Evolutionary conservation across 1,139 yeast species (phyloP).

Genomic region (Arxiozyma slooffiae): DNA sequence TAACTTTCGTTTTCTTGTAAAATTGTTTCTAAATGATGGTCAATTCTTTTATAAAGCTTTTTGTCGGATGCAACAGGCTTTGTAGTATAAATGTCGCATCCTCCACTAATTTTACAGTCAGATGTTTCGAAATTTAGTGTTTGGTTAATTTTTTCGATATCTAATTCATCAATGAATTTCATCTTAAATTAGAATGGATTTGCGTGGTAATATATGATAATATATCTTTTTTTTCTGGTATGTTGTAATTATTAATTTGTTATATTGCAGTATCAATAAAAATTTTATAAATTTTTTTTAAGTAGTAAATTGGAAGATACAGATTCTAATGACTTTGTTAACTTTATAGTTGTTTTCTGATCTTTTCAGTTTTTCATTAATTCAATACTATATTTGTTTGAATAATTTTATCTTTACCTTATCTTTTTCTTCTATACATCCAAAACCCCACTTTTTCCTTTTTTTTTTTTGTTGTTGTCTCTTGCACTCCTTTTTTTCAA

Average conservation of each 20-base stretch:
- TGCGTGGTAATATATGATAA: neutral
- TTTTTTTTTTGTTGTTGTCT: too few relatives aligned
- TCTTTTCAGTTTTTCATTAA: too few relatives aligned
- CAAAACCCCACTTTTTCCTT: neutral
- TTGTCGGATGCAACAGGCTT: constrained; percentile 87
- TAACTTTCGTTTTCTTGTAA: constrained; percentile 41
- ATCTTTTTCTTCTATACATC: too few relatives aligned
- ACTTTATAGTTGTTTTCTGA: neutral
- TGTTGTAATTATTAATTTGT: neutral
- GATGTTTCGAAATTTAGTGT: constrained; percentile 78
- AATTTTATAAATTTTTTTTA: too few relatives aligned
- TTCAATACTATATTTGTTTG: neutral
- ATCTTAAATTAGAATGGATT: constrained; percentile 1
- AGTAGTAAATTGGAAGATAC: neutral
- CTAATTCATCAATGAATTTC: constrained; percentile 85
- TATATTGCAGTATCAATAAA: neutral
- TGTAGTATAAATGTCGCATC: constrained; percentile 88
- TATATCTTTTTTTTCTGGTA: too few relatives aligned
- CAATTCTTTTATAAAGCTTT: constrained; percentile 78
- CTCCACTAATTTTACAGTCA: constrained; percentile 84
- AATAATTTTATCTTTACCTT: neutral
- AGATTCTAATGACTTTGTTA: too few relatives aligned
- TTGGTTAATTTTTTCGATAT: constrained; percentile 79
- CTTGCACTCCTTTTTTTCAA: neutral
- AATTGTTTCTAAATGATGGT: constrained; percentile 63